Conservation (phyloP, 2,329 filamentous ascomycete species). For the Alternaria triticina region DNA sequence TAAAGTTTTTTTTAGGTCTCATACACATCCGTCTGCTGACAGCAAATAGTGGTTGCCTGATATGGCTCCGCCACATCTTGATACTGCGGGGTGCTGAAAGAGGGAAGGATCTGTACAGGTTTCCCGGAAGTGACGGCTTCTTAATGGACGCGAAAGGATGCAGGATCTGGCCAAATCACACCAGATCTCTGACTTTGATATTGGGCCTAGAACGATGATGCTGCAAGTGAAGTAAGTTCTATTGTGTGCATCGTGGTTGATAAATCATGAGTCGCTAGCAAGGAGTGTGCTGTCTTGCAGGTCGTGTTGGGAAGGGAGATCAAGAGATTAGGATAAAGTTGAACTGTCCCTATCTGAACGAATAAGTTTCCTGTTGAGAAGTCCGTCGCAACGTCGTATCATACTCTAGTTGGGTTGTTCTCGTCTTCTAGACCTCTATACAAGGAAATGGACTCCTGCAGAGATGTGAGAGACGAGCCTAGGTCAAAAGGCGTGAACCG, state of each 20-base stretch:
- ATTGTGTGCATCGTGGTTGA: too few species aligned
- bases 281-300: not conserved
- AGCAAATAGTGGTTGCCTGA: not conserved
- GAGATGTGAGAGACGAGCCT: not conserved
- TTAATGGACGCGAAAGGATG: too few species aligned
- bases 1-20: rapidly evolving
- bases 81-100: not conserved
- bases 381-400: not conserved
- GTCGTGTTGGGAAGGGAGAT: not conserved
- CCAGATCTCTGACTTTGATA: rapidly evolving
- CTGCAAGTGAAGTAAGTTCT: too few species aligned
- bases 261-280: too few species aligned
- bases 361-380: rapidly evolving
- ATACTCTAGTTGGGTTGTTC: not conserved
- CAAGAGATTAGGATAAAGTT: not conserved
- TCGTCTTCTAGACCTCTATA: not conserved
- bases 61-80: not conserved
- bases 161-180: not conserved
- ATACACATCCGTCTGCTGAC: not conserved
- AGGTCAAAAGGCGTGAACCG: not conserved
- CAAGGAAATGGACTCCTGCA: not conserved
- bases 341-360: too few species aligned
- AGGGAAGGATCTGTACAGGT: not conserved
- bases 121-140: not conserved
- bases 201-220: not conserved